These are phyloP conservation scores for Endoconidiophora polonica DNA, from an alignment of 2,329 filamentous ascomycete species.

Conservation along the genomic window DNA sequence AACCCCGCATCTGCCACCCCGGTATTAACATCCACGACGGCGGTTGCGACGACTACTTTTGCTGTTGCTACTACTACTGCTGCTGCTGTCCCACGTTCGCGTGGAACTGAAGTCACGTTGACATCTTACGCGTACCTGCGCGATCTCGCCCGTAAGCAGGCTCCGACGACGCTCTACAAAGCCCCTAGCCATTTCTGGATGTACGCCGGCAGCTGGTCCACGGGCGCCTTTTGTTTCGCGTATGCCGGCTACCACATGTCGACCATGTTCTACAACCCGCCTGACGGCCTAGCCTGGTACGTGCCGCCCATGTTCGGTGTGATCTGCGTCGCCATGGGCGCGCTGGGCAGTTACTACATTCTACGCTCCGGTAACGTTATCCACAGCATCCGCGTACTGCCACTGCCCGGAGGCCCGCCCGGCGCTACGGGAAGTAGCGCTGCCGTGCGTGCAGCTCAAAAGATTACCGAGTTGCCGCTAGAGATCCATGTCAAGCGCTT, in stretches of 20 bases:
- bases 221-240: slow-evolving; percentile 34
- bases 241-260: slow-evolving; percentile 36
- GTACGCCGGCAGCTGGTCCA: slow-evolving; percentile 40
- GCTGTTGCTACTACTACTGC: background rate
- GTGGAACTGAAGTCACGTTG: slow-evolving; percentile 12
- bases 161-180: slow-evolving; percentile 45
- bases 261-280: slow-evolving; percentile 30
- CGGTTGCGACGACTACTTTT: background rate
- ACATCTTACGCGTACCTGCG: slow-evolving; percentile 31
- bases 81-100: slow-evolving; percentile 12
- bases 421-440: slow-evolving; percentile 11
- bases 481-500: slow-evolving; percentile 35
- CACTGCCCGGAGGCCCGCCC: slow-evolving; percentile 17
- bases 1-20: slow-evolving; percentile 1
- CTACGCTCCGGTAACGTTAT: slow-evolving; percentile 41
- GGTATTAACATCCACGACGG: background rate
- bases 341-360: slow-evolving; percentile 43
- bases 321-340: slow-evolving; percentile 42
- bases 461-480: slow-evolving; percentile 25
- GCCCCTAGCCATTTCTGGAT: slow-evolving; percentile 47
- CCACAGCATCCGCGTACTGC: slow-evolving; percentile 38
- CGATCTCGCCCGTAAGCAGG: slow-evolving; percentile 37
- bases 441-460: slow-evolving; percentile 14
- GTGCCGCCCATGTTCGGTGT: slow-evolving; percentile 39
- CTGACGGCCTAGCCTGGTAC: slow-evolving; percentile 36